These are phyloP conservation scores for Boletus barrowsii DNA, from an alignment of 768 basidiomycete species.

Conservation along the genomic window DNA sequence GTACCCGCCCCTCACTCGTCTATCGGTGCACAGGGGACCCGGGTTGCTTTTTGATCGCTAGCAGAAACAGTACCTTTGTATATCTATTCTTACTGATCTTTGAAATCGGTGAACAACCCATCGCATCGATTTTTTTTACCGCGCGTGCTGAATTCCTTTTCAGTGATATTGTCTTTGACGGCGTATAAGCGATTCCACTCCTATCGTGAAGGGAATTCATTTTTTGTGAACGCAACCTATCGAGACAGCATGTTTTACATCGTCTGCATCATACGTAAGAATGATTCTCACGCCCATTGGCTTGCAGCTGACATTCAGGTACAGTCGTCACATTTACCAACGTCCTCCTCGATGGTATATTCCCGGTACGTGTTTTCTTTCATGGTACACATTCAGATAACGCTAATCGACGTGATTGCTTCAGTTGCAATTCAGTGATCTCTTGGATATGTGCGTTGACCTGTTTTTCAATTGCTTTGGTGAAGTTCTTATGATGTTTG, in stretches of 20 bases:
- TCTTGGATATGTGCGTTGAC: constrained; percentile 3
- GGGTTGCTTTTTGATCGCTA: neutral
- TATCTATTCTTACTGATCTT: constrained; percentile 12
- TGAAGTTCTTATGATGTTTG: neutral
- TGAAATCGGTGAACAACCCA: constrained; percentile 2
- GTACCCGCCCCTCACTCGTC: neutral
- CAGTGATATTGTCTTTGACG: constrained; percentile 12
- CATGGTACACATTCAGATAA: neutral
- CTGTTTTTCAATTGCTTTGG: neutral
- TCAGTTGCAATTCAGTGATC: constrained; percentile 3
- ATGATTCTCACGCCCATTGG: too few species aligned
- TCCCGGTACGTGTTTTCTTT: constrained; percentile 6
- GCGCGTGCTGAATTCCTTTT: neutral
- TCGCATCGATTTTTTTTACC: neutral
- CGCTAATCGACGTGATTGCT: neutral
- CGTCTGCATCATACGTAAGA: constrained; percentile 16
- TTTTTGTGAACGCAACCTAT: constrained; percentile 10
- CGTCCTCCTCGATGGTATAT: neutral
- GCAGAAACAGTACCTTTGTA: constrained; percentile 1
- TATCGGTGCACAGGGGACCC: neutral
- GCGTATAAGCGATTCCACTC: constrained; percentile 1
- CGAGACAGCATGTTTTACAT: constrained; percentile 18
- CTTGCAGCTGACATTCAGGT: neutral
- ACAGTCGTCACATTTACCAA: constrained; percentile 18
- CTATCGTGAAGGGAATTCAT: neutral